Conservation (phyloP, 805 yeast genomes). For the Myxozyma geophila region DNA sequence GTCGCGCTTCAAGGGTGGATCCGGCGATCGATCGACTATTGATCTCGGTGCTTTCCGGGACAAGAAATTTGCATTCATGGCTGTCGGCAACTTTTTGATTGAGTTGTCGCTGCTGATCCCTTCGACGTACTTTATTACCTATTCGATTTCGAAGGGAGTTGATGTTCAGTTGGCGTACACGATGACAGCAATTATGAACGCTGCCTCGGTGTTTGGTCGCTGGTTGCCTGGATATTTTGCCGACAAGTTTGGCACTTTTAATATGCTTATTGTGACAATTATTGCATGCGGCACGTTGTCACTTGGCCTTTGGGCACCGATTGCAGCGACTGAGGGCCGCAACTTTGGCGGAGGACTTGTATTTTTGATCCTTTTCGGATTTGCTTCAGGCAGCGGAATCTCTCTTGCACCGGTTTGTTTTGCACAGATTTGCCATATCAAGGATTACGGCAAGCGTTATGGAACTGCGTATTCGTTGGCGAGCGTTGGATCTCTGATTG, state of each 20-base stretch:
- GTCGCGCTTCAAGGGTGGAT: slow-evolving; percentile 42
- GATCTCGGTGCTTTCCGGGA: slow-evolving; percentile 41
- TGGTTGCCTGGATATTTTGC: slow-evolving; percentile 60
- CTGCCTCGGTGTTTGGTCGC: slow-evolving; percentile 58
- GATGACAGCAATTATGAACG: slow-evolving; percentile 55
- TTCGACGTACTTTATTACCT: slow-evolving; percentile 44
- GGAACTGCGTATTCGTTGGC: slow-evolving; percentile 64
- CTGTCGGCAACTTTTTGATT: slow-evolving; percentile 39
- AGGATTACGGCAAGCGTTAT: slow-evolving; percentile 68
- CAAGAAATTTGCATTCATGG: slow-evolving; percentile 38
- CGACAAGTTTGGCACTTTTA: slow-evolving; percentile 60
- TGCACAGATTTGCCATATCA: slow-evolving; percentile 63
- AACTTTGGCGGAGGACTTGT: slow-evolving; percentile 51
- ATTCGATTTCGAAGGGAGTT: slow-evolving; percentile 41
- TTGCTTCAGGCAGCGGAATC: slow-evolving; percentile 63
- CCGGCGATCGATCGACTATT: slow-evolving; percentile 19
- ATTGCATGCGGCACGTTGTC: slow-evolving; percentile 52
- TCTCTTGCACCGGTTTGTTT: slow-evolving; percentile 71
- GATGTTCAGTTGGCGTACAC: slow-evolving; percentile 43
- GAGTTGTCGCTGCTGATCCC: slow-evolving; percentile 44
- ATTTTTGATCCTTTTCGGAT: slow-evolving; percentile 62
- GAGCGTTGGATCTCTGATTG: slow-evolving; percentile 47
- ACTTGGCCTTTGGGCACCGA: slow-evolving; percentile 68
- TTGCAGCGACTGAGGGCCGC: slow-evolving; percentile 49
- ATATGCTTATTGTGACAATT: slow-evolving; percentile 57